These are phyloP conservation scores for Fusarium caatingaense DNA, from an alignment of 2,329 filamentous ascomycete species.

Conservation along the genomic window DNA sequence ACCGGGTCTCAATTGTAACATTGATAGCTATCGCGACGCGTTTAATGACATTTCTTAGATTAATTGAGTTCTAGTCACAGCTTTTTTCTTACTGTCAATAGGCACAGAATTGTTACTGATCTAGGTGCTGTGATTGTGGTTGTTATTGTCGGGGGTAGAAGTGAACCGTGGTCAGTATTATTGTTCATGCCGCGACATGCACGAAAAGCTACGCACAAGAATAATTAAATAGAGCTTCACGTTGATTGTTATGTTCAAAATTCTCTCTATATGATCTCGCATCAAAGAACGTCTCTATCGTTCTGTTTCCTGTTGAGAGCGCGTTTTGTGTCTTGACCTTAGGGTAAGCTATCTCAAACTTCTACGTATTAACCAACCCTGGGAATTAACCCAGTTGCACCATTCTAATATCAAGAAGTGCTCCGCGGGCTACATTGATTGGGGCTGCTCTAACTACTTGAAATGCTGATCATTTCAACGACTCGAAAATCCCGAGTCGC, in stretches of 20 bases:
- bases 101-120: no score
- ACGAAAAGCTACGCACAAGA: accelerated
- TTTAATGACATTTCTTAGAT: no score
- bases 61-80: accelerated
- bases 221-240: background rate
- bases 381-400: background rate
- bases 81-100: no score
- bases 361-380: background rate
- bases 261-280: accelerated
- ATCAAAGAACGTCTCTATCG: background rate
- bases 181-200: no score
- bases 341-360: background rate
- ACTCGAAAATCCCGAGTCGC: background rate
- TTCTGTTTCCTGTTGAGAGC: background rate
- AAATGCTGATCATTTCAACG: background rate
- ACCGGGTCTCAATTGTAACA: no score
- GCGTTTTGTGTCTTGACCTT: background rate
- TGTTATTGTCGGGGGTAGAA: no score
- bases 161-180: accelerated
- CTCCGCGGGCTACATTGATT: background rate
- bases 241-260: accelerated
- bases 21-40: background rate
- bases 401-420: background rate
- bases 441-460: accelerated
- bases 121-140: no score